phyloP scores from a whole-genome alignment of 805 yeast genomes.

The Saturnispora bothae region DNA sequence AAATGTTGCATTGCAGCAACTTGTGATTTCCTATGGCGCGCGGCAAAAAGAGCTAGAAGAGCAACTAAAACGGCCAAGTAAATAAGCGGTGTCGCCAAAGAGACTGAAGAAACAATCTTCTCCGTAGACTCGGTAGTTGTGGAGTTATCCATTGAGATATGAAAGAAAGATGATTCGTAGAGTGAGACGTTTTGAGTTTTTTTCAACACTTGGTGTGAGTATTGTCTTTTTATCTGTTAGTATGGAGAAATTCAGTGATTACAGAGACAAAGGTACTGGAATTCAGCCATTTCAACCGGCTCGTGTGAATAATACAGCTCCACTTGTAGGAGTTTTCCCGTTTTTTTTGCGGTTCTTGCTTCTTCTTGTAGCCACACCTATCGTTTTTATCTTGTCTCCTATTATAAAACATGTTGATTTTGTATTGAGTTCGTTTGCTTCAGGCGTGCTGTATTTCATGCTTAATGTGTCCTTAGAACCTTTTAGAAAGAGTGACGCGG shows the following conservation, averaged over 20 bases:
- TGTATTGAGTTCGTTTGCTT: constrained; percentile 4
- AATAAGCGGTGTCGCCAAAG: constrained; percentile 62
- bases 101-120: constrained; percentile 26
- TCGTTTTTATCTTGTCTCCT: constrained; percentile 10
- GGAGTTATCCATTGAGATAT: constrained; percentile 2
- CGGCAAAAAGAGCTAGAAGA: constrained; percentile 59
- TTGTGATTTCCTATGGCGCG: constrained; percentile 39
- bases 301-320: constrained; percentile 16
- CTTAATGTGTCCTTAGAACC: neutral
- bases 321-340: neutral
- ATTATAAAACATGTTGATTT: constrained; percentile 9
- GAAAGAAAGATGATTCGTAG: neutral
- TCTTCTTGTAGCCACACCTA: constrained; percentile 9
- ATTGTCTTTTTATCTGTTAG: neutral
- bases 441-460: neutral
- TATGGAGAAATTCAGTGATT: constrained; percentile 77
- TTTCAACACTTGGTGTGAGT: no score
- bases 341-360: constrained; percentile 19
- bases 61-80: constrained; percentile 62
- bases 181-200: neutral
- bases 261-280: constrained; percentile 91
- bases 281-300: constrained; percentile 77
- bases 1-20: constrained; percentile 8
- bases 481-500: neutral
- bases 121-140: constrained; percentile 8